Conservation (phyloP, 345 rosid species). For the Alliaria petiolata region DNA sequence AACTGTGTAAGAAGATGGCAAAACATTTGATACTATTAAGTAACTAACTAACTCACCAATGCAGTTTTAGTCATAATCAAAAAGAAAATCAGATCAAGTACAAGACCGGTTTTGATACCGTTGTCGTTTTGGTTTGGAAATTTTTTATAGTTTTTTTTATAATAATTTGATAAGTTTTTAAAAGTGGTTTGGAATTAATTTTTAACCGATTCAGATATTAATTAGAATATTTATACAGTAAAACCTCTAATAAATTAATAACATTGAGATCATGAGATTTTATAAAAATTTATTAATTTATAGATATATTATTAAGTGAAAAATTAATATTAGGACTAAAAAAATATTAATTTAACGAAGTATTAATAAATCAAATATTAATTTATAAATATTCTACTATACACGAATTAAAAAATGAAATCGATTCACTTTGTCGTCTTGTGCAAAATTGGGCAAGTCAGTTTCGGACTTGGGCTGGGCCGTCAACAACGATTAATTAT, state of each 20-base stretch:
- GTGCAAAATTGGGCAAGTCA: not conserved
- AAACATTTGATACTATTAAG: not conserved
- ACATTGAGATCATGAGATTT: too few relatives aligned
- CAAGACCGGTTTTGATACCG: not conserved
- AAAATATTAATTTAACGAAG: too few relatives aligned
- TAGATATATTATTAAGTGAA: too few relatives aligned
- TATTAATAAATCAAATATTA: too few relatives aligned
- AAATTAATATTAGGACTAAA: too few relatives aligned
- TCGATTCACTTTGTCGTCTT: not conserved
- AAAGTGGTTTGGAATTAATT: not conserved
- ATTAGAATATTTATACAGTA: too few relatives aligned
- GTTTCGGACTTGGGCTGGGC: not conserved
- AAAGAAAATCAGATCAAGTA: not conserved
- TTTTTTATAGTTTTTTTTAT: not conserved
- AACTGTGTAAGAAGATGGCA: not conserved
- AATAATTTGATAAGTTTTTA: too few relatives aligned
- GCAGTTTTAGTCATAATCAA: not conserved
- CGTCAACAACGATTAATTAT: not conserved
- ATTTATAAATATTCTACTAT: too few relatives aligned
- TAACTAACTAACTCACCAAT: not conserved
- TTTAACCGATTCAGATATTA: not conserved
- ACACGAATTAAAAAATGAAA: not conserved
- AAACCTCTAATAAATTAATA: too few relatives aligned
- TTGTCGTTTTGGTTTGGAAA: not conserved
- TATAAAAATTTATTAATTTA: too few relatives aligned